Evolutionary conservation across 495 filamentous ascomycete species (phyloP), one percentile per base, ranked within the genome.

Genomic region (Lophiostoma macrostomum): DNA sequence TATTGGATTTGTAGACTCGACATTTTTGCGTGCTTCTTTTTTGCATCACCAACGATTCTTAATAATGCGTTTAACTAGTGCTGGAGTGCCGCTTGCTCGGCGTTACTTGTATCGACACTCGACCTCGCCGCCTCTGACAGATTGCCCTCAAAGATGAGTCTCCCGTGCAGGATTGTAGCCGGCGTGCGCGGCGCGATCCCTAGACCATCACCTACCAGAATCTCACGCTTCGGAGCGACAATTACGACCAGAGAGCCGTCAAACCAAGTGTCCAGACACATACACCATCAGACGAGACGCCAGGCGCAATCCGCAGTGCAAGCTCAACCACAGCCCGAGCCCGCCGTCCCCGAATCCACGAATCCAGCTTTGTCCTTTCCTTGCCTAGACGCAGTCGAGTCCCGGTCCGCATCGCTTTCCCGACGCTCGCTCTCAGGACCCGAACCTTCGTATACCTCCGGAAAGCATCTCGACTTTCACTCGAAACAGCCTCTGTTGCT

Each of bases 341-440:
- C 41, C 10, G 30, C 14, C 12, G 5, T 34, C 19, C 31, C 18
- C 31, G 73, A 75, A 46, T 79, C 81, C 1, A 88, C 90, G 14
- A 98, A 97, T 63, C 90, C 93, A 1, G 87, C 90, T 38, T 85
- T 98, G 73, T 82, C 86, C 14, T 99, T 99, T 63, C 93, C 93
- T 4, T 99, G 93, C 65, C 84, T 99, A 10, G 93, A 99, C 66
- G 88, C 85, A 10, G 81, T 91, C 50, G 93, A 99, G 64, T 81
- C 82, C 1, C 83, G 85, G 61, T 87, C 89, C 13, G 88, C 88
- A 6, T 83, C 76, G n/a, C 81, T 95, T 34, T 81, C 82, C 54
- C 80, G 82, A 25, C 75, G 81, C 39, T 88, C 89, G 1, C 75
- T 86, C 11, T 80, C 81, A 16, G 93, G 93, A 1, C 93, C 93